Evolutionary conservation across 306 rosid species (phyloP).

Genomic region (Ormosia emarginata): DNA sequence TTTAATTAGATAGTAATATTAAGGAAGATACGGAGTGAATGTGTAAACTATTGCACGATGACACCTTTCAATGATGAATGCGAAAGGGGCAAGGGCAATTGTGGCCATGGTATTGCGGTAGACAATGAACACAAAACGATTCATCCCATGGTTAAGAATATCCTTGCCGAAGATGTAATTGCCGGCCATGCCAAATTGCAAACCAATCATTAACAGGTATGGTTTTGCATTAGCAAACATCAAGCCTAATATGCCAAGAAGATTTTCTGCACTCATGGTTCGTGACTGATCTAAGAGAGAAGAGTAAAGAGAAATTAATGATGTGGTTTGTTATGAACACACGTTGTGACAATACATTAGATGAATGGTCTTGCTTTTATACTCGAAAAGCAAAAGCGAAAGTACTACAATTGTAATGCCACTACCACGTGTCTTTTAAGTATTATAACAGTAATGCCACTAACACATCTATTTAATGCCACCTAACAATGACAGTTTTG

Average conservation of each 20-base stretch:
- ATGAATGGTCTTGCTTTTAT: conserved; percentile 19
- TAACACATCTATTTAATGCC: neutral
- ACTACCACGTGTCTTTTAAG: neutral
- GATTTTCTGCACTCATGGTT: neutral
- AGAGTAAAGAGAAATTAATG: neutral
- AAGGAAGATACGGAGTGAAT: neutral
- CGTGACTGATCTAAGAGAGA: neutral
- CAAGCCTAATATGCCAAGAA: neutral
- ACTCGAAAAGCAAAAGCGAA: conserved; percentile 1
- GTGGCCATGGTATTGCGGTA: conserved; percentile 60
- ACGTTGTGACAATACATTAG: neutral
- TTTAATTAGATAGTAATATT: neutral
- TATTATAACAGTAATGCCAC: no score
- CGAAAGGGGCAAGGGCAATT: conserved; percentile 53
- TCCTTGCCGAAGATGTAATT: conserved; percentile 59
- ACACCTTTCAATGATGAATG: conserved; percentile 59
- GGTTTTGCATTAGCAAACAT: conserved; percentile 39
- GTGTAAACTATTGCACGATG: neutral
- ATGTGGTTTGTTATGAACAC: neutral
- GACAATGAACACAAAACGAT: conserved; percentile 58
- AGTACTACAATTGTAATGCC: neutral
- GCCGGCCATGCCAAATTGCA: conserved; percentile 69
- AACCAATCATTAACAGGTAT: conserved; percentile 48
- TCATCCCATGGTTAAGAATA: conserved; percentile 61
- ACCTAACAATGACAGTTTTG: neutral